Evolutionary conservation across 768 basidiomycete genomes (phyloP).

Genomic region (Auriscalpium orientale): DNA sequence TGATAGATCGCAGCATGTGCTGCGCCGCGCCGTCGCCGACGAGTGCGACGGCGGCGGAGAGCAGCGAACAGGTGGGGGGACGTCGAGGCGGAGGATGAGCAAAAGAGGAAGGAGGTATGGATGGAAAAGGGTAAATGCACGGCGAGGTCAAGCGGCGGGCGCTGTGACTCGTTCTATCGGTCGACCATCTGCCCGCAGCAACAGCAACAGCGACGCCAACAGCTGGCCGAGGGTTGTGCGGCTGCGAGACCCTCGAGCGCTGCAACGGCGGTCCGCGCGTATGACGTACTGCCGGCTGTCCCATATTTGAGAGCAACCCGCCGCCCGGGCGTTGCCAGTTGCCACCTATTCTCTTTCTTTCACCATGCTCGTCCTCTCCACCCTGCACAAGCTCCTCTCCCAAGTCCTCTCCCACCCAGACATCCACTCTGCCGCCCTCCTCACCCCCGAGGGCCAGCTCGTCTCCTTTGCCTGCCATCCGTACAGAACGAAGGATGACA

Average conservation of each 20-base stretch:
- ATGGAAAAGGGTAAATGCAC: not conserved
- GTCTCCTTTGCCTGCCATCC: conserved; percentile 56
- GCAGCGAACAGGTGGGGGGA: too few relatives aligned
- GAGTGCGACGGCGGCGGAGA: too few relatives aligned
- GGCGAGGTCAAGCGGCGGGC: not conserved
- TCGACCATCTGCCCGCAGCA: too few relatives aligned
- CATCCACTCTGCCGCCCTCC: conserved; percentile 63
- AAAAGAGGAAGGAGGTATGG: not conserved
- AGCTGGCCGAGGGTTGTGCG: too few relatives aligned
- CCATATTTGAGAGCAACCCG: not conserved
- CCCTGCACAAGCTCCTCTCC: conserved; percentile 56
- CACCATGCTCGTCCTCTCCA: conserved; percentile 62
- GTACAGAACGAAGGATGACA: conserved; percentile 59
- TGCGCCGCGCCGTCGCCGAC: too few relatives aligned
- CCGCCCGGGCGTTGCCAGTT: not conserved
- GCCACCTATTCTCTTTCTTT: not conserved
- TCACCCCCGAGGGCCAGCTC: conserved; percentile 70
- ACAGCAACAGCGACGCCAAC: too few relatives aligned
- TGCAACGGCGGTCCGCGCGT: not conserved
- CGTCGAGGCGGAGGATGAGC: not conserved
- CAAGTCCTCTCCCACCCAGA: conserved; percentile 52
- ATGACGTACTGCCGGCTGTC: not conserved
- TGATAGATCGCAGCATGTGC: too few relatives aligned
- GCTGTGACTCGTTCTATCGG: not conserved
- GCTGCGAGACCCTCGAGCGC: too few relatives aligned